Evolutionary conservation across 805 yeast genomes (phyloP).

Genomic region (Cyberlindnera bimundalis): DNA sequence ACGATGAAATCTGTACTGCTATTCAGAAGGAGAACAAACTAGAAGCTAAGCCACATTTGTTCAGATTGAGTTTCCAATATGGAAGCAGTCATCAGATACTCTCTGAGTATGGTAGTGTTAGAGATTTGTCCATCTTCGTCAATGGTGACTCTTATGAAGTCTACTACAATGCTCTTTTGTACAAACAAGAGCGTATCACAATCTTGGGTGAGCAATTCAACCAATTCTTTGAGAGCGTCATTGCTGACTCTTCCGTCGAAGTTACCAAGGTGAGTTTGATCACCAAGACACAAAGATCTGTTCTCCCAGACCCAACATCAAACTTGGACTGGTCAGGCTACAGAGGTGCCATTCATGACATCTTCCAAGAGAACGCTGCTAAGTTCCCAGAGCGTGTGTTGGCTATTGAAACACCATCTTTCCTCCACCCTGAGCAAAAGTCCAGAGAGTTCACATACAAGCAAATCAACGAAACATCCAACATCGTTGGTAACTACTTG

Average conservation of each 20-base stretch:
- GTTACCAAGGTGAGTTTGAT: slow-evolving; percentile 65
- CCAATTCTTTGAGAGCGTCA: slow-evolving; percentile 44
- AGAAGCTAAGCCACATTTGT: slow-evolving; percentile 60
- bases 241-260: slow-evolving; percentile 34
- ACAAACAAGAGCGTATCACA: slow-evolving; percentile 62
- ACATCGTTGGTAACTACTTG: slow-evolving; percentile 86
- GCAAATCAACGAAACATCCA: slow-evolving; percentile 91
- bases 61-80: slow-evolving; percentile 53
- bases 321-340: slow-evolving; percentile 88
- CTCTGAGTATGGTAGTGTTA: slow-evolving; percentile 45
- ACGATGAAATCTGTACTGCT: slow-evolving; percentile 52
- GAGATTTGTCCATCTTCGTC: slow-evolving; percentile 59
- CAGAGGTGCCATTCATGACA: slow-evolving; percentile 96
- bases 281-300: slow-evolving; percentile 56
- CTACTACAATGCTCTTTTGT: slow-evolving; percentile 74
- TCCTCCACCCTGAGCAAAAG: slow-evolving; percentile 43
- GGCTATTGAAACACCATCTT: slow-evolving; percentile 86
- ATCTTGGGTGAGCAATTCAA: slow-evolving; percentile 70
- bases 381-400: slow-evolving; percentile 83
- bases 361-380: slow-evolving; percentile 83
- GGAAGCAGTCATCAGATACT: slow-evolving; percentile 27
- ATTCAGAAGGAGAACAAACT: slow-evolving; percentile 47
- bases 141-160: slow-evolving; percentile 39
- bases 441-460: slow-evolving; percentile 77
- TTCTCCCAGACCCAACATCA: slow-evolving; percentile 82